These are phyloP conservation scores for Suaeda aralocaspica DNA, from an alignment of 148 eudicot genomes.

Conservation along the genomic window DNA sequence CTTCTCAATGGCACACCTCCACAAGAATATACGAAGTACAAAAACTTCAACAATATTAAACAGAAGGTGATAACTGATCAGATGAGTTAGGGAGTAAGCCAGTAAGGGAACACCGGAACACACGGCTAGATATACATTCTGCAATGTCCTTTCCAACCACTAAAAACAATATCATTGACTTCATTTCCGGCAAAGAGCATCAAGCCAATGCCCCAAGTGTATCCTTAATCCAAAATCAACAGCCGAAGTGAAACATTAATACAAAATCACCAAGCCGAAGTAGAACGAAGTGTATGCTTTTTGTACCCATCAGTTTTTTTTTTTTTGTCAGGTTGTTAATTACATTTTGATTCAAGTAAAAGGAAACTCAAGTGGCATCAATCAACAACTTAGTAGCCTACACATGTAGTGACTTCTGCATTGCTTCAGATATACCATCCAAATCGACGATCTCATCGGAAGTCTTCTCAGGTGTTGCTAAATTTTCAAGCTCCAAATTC, in stretches of 20 bases:
- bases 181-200: conserved; percentile 6
- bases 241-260: background rate
- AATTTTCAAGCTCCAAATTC: conserved; percentile 47
- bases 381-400: conserved; percentile 8
- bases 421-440: conserved; percentile 48
- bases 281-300: background rate
- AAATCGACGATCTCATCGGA: conserved; percentile 44
- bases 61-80: too few relatives aligned
- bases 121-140: too few relatives aligned
- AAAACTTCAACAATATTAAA: too few relatives aligned
- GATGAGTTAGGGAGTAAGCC: too few relatives aligned
- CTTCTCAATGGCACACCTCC: too few relatives aligned
- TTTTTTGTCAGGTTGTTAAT: too few relatives aligned
- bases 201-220: conserved; percentile 14
- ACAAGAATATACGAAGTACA: too few relatives aligned
- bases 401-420: conserved; percentile 46
- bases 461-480: conserved; percentile 29
- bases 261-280: background rate
- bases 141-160: too few relatives aligned
- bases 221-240: too few relatives aligned
- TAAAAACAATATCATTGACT: background rate
- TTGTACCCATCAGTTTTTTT: background rate
- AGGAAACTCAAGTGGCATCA: background rate
- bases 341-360: background rate
- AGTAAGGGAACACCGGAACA: too few relatives aligned